Evolutionary conservation across 768 basidiomycete species (phyloP).

Genomic region (Lyophyllum shimeji): DNA sequence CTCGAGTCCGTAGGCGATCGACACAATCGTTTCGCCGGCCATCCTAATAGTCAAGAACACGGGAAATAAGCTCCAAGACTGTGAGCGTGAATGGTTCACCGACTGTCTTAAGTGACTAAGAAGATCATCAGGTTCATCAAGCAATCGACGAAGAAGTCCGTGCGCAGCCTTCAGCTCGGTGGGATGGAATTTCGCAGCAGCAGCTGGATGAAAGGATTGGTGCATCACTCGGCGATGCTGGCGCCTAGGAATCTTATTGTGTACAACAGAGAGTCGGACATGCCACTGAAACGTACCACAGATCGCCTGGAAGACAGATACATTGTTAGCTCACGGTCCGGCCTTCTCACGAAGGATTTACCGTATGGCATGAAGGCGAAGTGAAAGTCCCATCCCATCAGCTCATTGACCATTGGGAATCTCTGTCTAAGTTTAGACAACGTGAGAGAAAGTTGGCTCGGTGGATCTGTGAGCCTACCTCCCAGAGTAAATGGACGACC

Average conservation of each 20-base stretch:
- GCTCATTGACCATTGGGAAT: conserved; percentile 23
- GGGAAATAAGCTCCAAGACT: background rate
- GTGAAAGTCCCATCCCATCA: conserved; percentile 23
- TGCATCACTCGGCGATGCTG: background rate
- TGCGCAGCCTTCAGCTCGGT: conserved; percentile 20
- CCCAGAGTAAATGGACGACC: conserved; percentile 21
- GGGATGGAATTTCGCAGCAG: conserved; percentile 17
- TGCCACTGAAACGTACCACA: conserved; percentile 1
- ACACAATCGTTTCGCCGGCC: conserved; percentile 27
- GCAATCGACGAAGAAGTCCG: conserved; percentile 20
- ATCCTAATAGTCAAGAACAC: background rate
- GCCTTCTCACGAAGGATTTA: background rate
- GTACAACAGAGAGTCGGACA: background rate
- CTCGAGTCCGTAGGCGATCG: conserved; percentile 33
- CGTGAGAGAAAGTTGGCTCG: conserved; percentile 14
- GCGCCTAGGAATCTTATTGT: background rate
- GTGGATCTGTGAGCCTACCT: conserved; percentile 7
- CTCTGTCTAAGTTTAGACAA: conserved; percentile 22
- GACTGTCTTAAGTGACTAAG: conserved; percentile 12
- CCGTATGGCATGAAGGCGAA: conserved; percentile 18
- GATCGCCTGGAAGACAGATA: conserved; percentile 4
- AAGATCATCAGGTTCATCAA: conserved; percentile 19
- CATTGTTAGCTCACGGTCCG: background rate
- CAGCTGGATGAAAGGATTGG: background rate
- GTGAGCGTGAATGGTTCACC: background rate